These are phyloP conservation scores for Calonectria montana DNA, from an alignment of 2,329 filamentous ascomycete genomes.

Conservation along the genomic window DNA sequence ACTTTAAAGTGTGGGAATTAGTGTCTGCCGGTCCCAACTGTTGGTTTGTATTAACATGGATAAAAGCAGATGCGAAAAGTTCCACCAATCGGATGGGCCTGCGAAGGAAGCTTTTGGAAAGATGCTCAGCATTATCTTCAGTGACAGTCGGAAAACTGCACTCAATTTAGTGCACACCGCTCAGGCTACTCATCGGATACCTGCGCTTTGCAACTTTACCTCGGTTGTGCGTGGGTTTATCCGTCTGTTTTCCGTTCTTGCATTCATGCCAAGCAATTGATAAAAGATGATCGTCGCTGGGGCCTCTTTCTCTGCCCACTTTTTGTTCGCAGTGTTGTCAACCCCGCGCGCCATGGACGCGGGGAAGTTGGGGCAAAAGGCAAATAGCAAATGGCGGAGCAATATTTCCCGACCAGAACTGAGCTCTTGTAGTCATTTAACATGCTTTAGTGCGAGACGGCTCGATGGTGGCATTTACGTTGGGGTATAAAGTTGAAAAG, in stretches of 20 bases:
- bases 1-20: too few relatives aligned
- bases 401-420: constrained; percentile 1
- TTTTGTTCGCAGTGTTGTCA: neutral
- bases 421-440: neutral
- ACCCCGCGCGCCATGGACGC: neutral
- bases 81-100: neutral
- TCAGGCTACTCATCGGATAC: neutral
- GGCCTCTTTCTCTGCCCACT: neutral
- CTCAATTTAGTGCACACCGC: neutral
- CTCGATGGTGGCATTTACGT: neutral
- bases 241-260: neutral
- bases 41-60: neutral
- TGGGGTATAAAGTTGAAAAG: neutral
- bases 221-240: neutral
- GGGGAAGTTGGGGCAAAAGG: neutral
- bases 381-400: neutral
- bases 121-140: neutral
- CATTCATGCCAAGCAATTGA: neutral
- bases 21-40: neutral
- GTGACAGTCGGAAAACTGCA: neutral
- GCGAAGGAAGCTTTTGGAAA: neutral
- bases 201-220: neutral
- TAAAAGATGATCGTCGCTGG: neutral
- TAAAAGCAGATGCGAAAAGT: neutral
- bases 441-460: neutral